Percentiles rank a stretch among this genome's conserved stretches.
Conservation (phyloP, 2,329 filamentous ascomycete genomes). For the Paramyrothecium sp. region DNA sequence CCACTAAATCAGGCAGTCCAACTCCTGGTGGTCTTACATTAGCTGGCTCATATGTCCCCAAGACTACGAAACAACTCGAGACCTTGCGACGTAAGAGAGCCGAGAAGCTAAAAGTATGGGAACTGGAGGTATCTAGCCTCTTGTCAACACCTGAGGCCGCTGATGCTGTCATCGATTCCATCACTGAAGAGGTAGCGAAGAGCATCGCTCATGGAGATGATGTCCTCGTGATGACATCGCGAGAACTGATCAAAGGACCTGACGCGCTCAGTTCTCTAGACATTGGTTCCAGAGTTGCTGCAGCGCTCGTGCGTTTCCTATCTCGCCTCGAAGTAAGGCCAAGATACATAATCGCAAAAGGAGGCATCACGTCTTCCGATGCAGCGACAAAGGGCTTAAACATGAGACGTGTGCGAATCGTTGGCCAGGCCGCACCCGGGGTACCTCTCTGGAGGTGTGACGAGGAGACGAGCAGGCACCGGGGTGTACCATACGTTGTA, state of each 20-base stretch:
- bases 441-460: slow-evolving; percentile 32
- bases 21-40: slow-evolving; percentile 49
- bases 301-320: slow-evolving; percentile 48
- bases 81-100: slow-evolving; percentile 35
- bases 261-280: slow-evolving; percentile 47
- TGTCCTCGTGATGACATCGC: slow-evolving; percentile 57
- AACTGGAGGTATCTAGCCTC: slow-evolving; percentile 37
- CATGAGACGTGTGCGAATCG: slow-evolving; percentile 49
- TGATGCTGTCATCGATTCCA: slow-evolving; percentile 23
- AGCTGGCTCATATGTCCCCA: slow-evolving; percentile 56
- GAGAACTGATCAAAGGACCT: slow-evolving; percentile 40
- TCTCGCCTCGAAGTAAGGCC: slow-evolving; percentile 42
- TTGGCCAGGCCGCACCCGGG: slow-evolving; percentile 55
- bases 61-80: slow-evolving; percentile 54
- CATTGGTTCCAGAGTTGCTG: slow-evolving; percentile 51
- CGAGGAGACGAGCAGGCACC: slow-evolving; percentile 46
- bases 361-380: slow-evolving; percentile 59
- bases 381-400: slow-evolving; percentile 53
- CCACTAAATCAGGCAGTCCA: slow-evolving; percentile 11
- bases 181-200: slow-evolving; percentile 19
- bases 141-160: slow-evolving; percentile 26
- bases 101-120: slow-evolving; percentile 41
- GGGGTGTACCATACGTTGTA: slow-evolving; percentile 53
- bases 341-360: slow-evolving; percentile 57
- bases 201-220: slow-evolving; percentile 42